phyloP scores from a whole-genome alignment of 495 filamentous ascomycete species.

The Pseudevernia furfuracea region DNA sequence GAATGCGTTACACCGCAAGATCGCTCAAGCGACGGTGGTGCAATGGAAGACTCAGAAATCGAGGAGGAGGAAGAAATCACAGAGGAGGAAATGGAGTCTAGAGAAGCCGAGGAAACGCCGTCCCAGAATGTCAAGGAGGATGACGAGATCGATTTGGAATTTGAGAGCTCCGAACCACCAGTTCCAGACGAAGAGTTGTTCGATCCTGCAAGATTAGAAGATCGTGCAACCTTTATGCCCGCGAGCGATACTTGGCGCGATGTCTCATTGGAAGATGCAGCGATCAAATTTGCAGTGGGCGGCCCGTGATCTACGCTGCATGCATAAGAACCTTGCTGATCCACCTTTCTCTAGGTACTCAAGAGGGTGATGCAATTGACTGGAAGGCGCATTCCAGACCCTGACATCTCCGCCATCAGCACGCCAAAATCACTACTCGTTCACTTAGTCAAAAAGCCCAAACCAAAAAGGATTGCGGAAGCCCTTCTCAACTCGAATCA shows the following conservation, averaged over 20 bases:
- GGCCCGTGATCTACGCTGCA: conserved; percentile 7
- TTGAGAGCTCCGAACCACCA: not conserved
- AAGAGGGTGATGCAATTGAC: conserved; percentile 74
- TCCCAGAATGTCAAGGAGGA: not conserved
- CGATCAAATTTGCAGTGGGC: conserved; percentile 69
- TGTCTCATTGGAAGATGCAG: conserved; percentile 48
- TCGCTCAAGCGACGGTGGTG: not conserved
- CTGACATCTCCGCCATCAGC: conserved; percentile 44
- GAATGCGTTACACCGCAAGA: conserved; percentile 6
- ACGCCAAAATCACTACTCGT: conserved; percentile 51
- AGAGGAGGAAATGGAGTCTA: not conserved
- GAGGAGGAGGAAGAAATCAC: not conserved
- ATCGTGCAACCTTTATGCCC: not conserved
- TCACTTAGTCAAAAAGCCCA: conserved; percentile 47
- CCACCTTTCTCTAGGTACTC: conserved; percentile 45
- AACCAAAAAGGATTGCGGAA: conserved; percentile 48
- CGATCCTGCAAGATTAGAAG: not conserved
- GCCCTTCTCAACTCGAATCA: conserved; percentile 30
- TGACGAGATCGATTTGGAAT: not conserved
- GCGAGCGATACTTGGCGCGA: conserved; percentile 38
- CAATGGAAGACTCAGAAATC: not conserved
- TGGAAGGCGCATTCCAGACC: conserved; percentile 64
- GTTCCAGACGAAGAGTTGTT: not conserved
- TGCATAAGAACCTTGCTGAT: conserved; percentile 4
- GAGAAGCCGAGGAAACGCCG: not conserved